Evolutionary conservation across 148 eudicot genomes (phyloP).

Genomic region (Beta vulgaris): DNA sequence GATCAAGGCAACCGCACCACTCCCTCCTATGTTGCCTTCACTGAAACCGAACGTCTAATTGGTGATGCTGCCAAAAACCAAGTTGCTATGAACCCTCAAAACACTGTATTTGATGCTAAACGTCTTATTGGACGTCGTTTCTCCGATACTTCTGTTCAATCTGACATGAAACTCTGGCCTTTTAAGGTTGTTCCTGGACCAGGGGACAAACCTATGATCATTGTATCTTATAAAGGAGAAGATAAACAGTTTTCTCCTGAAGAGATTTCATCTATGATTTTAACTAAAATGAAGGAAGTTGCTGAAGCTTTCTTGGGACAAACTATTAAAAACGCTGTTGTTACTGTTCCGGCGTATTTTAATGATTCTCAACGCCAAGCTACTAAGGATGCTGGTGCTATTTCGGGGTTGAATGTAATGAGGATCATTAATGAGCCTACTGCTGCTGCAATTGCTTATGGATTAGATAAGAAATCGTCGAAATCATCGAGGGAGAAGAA

Average conservation of each 20-base stretch:
- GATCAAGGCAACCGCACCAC: conserved; percentile 31
- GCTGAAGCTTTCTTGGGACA: conserved; percentile 26
- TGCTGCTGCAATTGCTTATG: conserved; percentile 29
- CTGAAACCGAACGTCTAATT: conserved; percentile 26
- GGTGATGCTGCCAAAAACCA: conserved; percentile 29
- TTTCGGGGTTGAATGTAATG: conserved; percentile 22
- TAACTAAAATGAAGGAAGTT: conserved; percentile 22
- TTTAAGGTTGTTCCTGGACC: conserved; percentile 26
- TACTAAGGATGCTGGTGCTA: conserved; percentile 24
- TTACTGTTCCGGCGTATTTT: conserved; percentile 27
- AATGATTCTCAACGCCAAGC: conserved; percentile 27
- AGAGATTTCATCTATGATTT: conserved; percentile 24
- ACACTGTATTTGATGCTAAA: conserved; percentile 28
- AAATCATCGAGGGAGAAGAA: conserved; percentile 25
- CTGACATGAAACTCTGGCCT: conserved; percentile 28
- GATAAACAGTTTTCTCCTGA: conserved; percentile 23
- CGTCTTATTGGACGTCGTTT: conserved; percentile 28
- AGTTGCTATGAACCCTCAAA: conserved; percentile 27
- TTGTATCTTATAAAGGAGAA: conserved; percentile 22
- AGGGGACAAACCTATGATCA: conserved; percentile 26
- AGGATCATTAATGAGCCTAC: conserved; percentile 28
- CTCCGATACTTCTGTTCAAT: conserved; percentile 19
- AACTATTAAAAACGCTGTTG: conserved; percentile 14
- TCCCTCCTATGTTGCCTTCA: conserved; percentile 25
- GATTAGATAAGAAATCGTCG: conserved; percentile 23